Evolutionary conservation across 2,329 filamentous ascomycete genomes (phyloP).

Genomic region (Fusarium sacchari): DNA sequence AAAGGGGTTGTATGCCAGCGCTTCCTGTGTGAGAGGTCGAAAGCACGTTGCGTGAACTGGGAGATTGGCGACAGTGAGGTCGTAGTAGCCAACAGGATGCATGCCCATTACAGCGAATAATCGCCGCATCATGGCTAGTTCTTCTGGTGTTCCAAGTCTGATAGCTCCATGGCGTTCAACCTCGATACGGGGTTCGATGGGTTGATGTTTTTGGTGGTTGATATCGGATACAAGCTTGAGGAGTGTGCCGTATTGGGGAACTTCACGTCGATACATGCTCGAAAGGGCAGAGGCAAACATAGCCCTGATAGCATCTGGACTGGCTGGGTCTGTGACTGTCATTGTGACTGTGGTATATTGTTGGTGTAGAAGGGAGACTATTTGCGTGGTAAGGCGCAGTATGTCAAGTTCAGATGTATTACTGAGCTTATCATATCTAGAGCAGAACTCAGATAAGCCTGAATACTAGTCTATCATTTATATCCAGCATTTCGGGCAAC

Average conservation of each 20-base stretch:
- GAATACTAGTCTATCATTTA: conserved; percentile 7
- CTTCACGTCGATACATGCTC: conserved; percentile 49
- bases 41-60: conserved; percentile 65
- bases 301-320: conserved; percentile 22
- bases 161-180: conserved; percentile 59
- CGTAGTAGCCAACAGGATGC: conserved; percentile 62
- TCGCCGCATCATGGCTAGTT: conserved; percentile 54
- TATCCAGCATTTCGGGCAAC: not conserved
- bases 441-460: not conserved
- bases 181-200: conserved; percentile 2
- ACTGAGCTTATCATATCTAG: not conserved
- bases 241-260: conserved; percentile 49
- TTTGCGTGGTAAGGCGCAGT: too few species aligned
- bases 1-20: conserved; percentile 51
- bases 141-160: conserved; percentile 56
- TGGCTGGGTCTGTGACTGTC: not conserved
- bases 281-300: conserved; percentile 48
- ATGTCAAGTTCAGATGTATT: not conserved
- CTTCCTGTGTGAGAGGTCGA: conserved; percentile 50
- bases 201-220: conserved; percentile 24
- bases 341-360: not conserved
- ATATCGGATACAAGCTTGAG: conserved; percentile 45
- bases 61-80: conserved; percentile 57
- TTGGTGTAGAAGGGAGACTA: not conserved
- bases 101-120: conserved; percentile 60